Evolutionary conservation across 805 yeast genomes (phyloP).

Genomic region (Wickerhamomyces bovis): DNA sequence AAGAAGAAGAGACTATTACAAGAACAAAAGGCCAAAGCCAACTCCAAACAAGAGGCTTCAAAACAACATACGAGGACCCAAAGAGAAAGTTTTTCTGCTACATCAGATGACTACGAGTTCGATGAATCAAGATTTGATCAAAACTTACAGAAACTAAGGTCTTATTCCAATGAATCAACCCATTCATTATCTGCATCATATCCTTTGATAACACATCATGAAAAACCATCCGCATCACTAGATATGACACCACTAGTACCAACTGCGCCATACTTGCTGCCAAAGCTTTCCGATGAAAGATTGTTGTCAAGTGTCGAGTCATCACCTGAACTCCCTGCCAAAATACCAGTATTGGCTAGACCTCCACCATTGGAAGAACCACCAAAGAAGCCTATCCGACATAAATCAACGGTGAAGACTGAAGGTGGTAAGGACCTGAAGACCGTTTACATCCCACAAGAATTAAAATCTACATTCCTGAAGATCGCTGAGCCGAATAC

Average conservation of each 20-base stretch:
- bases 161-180: neutral
- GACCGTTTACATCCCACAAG: slow-evolving; percentile 43
- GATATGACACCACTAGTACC: neutral
- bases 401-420: slow-evolving; percentile 37
- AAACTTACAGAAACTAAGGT: neutral
- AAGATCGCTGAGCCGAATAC: slow-evolving; percentile 46
- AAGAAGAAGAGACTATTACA: slow-evolving; percentile 9
- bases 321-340: neutral
- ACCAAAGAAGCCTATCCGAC: slow-evolving; percentile 16
- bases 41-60: neutral
- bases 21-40: neutral
- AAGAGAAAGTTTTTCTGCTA: neutral
- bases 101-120: slow-evolving; percentile 10
- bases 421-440: slow-evolving; percentile 55
- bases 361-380: neutral
- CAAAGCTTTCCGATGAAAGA: neutral
- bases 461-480: slow-evolving; percentile 38
- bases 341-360: neutral
- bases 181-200: slow-evolving; percentile 11
- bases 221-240: slow-evolving; percentile 2
- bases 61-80: neutral
- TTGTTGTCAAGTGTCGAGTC: neutral
- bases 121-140: slow-evolving; percentile 17
- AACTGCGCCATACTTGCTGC: neutral
- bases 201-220: slow-evolving; percentile 12